Base-by-base conservation (phyloP, 441 rosid species). In the Breynia disticha region DNA sequence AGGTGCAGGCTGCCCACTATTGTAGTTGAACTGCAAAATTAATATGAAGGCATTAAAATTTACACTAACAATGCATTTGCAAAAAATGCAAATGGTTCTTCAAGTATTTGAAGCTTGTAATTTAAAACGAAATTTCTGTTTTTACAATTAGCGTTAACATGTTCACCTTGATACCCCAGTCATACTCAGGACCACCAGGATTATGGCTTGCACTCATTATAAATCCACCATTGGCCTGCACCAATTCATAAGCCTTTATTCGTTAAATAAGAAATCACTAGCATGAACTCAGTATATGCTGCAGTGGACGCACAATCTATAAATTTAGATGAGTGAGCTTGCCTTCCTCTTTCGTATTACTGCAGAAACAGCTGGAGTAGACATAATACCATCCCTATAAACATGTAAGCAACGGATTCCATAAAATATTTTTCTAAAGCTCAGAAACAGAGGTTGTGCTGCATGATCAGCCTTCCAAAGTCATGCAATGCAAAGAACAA, bases 181-280 rank as follows among this genome's bases (percentile, higher is more conserved):
- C 97, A 75, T 89, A 86, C 18, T 86, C 90, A 57, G 83, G 95
- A 48, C 96, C 96, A 11, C 97, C 95, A 59, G 96, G 96, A 76
- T 93, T 89, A 54, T 83, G 96, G 70, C 99, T 93, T 67, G 97
- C 96, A 55, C 97, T 89, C 99, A 93, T 86, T 66, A 93, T 82
- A 67, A 93, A 89, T 59, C 96, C 99, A 63, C 96, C 99, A 67
- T 77, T 84, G 39, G 96, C 96, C 96, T 84, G 77, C 52, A 62
- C 60, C 16, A 22, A 24, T 3, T 47, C 49, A 35, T 67, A 20
- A 11, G n/a, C 37, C 4, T 10, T 16, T 15, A 63, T 18, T 38
- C 54, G 52, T 64, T 16, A 52, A 16, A 12, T 9, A 4, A 42
- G 49, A 62, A 21, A 32, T 8, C 41, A 59, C 39, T 16, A 37